Evolutionary conservation across 2,329 filamentous ascomycete species (phyloP).

Genomic region (Trichophyton rubrum): DNA sequence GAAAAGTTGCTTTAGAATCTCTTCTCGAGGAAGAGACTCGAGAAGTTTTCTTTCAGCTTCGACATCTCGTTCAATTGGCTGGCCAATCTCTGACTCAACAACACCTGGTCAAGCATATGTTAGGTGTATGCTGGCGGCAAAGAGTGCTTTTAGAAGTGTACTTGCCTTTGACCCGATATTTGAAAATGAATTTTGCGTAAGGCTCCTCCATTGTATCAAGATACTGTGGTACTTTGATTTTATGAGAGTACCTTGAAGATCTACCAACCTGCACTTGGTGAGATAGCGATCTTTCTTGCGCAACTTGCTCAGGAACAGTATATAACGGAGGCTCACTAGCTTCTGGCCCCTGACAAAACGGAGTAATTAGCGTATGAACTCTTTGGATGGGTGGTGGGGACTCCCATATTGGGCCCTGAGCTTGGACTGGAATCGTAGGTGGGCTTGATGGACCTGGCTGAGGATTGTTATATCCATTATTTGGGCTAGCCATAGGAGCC

Average conservation of each 20-base stretch:
- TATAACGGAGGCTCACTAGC: constrained; percentile 14
- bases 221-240: constrained; percentile 19
- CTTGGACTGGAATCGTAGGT: neutral
- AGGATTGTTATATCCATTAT: constrained; percentile 2
- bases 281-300: constrained; percentile 11
- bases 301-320: constrained; percentile 14
- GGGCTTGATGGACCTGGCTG: neutral
- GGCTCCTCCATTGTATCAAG: constrained; percentile 21
- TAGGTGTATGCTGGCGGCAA: neutral
- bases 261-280: constrained; percentile 23
- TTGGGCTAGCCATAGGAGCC: neutral
- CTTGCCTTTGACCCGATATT: constrained; percentile 18
- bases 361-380: constrained; percentile 9
- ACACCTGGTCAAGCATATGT: constrained; percentile 7
- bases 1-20: constrained; percentile 16
- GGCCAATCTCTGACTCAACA: constrained; percentile 12
- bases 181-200: constrained; percentile 24
- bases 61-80: constrained; percentile 12
- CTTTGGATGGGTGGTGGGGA: constrained; percentile 5
- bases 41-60: constrained; percentile 15
- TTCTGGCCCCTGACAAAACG: constrained; percentile 5
- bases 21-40: constrained; percentile 12
- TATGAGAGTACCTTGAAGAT: constrained; percentile 21
- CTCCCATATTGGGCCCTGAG: constrained; percentile 2
- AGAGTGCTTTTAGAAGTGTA: no score